phyloP scores from a whole-genome alignment of 345 rosid genomes.

The Atalantia buxifolia region DNA sequence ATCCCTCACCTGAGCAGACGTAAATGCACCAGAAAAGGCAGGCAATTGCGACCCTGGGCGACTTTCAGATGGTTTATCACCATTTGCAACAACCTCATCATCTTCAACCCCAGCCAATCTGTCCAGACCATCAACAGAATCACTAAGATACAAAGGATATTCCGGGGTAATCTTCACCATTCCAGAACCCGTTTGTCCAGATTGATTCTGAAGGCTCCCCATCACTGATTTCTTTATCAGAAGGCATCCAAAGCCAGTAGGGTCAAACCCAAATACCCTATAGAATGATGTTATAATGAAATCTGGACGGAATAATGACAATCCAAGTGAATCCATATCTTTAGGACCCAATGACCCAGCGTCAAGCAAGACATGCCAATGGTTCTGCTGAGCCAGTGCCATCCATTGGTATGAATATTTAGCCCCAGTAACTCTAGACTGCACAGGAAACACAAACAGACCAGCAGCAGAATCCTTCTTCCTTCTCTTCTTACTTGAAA shows the following conservation, averaged over 20 bases:
- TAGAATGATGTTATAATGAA: slow-evolving; percentile 95
- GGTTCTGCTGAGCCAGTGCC: slow-evolving; percentile 97
- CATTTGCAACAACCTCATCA: slow-evolving; percentile 51
- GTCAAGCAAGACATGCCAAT: slow-evolving; percentile 98
- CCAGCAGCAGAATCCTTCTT: slow-evolving; percentile 91
- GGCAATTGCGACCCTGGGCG: slow-evolving; percentile 68
- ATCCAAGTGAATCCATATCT: slow-evolving; percentile 98
- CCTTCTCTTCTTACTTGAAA: slow-evolving; percentile 71
- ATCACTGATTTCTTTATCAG: slow-evolving; percentile 95
- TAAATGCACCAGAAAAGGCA: slow-evolving; percentile 89
- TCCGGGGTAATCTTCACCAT: slow-evolving; percentile 97
- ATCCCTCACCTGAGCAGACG: slow-evolving; percentile 92
- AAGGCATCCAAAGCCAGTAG: slow-evolving; percentile 99
- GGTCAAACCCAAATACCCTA: slow-evolving; percentile 92
- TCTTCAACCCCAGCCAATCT: slow-evolving; percentile 49
- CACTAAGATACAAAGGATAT: slow-evolving; percentile 88
- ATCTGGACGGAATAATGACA: slow-evolving; percentile 96
- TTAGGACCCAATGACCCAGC: slow-evolving; percentile 99
- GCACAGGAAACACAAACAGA: slow-evolving; percentile 95
- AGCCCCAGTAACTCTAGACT: slow-evolving; percentile 93
- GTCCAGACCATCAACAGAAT: slow-evolving; percentile 85
- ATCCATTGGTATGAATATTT: slow-evolving; percentile 99
- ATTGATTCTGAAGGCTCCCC: slow-evolving; percentile 88
- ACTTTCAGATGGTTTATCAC: slow-evolving; percentile 52
- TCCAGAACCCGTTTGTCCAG: slow-evolving; percentile 88